A percentile compares a stretch with the other conserved stretches of the same genome.
phyloP scores from a whole-genome alignment of 257 asterid species.

The Solanum bukasovii region DNA sequence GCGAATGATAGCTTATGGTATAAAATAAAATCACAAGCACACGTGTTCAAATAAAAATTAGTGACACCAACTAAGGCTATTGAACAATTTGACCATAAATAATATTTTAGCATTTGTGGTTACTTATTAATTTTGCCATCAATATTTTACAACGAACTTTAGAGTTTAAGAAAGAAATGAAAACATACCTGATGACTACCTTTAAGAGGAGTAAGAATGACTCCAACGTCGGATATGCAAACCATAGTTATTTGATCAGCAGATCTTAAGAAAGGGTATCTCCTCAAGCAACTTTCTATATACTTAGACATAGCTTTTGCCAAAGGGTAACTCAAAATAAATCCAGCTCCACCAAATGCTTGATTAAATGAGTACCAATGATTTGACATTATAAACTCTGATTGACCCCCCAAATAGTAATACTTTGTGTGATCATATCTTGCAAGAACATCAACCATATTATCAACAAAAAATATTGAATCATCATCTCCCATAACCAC shows the following conservation, averaged over 20 bases:
- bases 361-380: conserved; percentile 41
- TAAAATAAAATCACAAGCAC: not conserved
- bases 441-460: conserved; percentile 35
- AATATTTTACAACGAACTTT: not conserved
- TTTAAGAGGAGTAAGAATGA: conserved; percentile 31
- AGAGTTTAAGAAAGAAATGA: not conserved
- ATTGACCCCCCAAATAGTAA: conserved; percentile 42
- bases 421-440: conserved; percentile 46
- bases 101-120: not conserved
- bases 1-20: not conserved
- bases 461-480: conserved; percentile 49
- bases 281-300: conserved; percentile 35
- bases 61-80: not conserved
- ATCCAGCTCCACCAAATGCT: conserved; percentile 73
- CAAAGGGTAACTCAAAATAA: conserved; percentile 47
- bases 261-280: conserved; percentile 22
- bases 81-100: not conserved
- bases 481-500: conserved; percentile 74
- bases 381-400: conserved; percentile 49
- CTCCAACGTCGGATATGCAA: conserved; percentile 60
- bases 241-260: conserved; percentile 51
- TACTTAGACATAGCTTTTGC: conserved; percentile 37
- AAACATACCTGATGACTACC: conserved; percentile 57
- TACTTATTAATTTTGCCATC: not conserved
- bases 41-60: not conserved